Conservation (phyloP, 768 basidiomycete species). For the Leccinum ochraceum region DNA sequence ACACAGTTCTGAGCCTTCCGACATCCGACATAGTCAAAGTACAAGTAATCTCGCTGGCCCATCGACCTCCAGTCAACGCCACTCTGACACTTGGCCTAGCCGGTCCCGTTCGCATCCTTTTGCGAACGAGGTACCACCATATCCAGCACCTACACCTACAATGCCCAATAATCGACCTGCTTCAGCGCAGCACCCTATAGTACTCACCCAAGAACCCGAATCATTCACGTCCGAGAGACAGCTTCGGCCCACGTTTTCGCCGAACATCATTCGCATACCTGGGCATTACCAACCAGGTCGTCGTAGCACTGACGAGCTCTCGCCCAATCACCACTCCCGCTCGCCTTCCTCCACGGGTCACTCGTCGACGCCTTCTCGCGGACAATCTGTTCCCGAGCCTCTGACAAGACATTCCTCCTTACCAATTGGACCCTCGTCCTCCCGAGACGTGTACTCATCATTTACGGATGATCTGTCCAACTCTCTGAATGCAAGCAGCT, state of each 20-base stretch:
- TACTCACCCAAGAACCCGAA: slow-evolving; percentile 35
- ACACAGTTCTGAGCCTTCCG: slow-evolving; percentile 28
- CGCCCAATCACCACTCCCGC: slow-evolving; percentile 21
- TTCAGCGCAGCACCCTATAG: slow-evolving; percentile 11
- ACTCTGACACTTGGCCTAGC: slow-evolving; percentile 17
- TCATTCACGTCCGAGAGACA: slow-evolving; percentile 52
- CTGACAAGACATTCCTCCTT: slow-evolving; percentile 28
- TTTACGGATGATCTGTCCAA: slow-evolving; percentile 31
- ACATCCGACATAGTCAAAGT: slow-evolving; percentile 12
- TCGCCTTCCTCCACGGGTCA: slow-evolving; percentile 25
- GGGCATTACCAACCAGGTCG: slow-evolving; percentile 48
- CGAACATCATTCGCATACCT: slow-evolving; percentile 70
- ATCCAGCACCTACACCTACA: slow-evolving; percentile 32
- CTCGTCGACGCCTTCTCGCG: slow-evolving; percentile 20
- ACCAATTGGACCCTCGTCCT: slow-evolving; percentile 24
- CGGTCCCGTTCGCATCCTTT: slow-evolving; percentile 27
- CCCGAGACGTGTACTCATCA: slow-evolving; percentile 20
- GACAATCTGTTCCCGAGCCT: slow-evolving; percentile 21
- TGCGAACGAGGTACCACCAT: slow-evolving; percentile 25
- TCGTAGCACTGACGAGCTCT: slow-evolving; percentile 28
- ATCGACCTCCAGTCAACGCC: slow-evolving; percentile 23
- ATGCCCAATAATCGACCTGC: slow-evolving; percentile 10
- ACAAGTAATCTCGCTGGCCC: slow-evolving; percentile 14
- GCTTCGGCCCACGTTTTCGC: slow-evolving; percentile 67
- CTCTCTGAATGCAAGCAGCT: slow-evolving; percentile 19